Evolutionary conservation across 2,329 filamentous ascomycete genomes (phyloP).

Genomic region (Fusarium haematococcum): DNA sequence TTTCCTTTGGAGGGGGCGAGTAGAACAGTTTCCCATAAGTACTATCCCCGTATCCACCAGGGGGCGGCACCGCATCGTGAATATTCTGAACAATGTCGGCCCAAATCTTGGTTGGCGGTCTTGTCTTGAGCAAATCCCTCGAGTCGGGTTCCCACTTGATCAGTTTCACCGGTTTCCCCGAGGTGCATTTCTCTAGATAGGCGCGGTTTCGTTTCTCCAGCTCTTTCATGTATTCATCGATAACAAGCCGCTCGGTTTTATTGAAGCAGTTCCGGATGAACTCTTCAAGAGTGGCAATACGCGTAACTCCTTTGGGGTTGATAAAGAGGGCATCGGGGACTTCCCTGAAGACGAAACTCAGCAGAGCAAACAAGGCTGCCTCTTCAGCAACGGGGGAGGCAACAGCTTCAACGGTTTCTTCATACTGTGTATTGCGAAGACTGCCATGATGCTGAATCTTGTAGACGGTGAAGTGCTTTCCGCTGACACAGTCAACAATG

Average conservation of each 20-base stretch:
- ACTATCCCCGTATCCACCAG: no score
- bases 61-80: no score
- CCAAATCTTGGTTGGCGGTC: not conserved
- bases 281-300: not conserved
- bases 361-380: not conserved
- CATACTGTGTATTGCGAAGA: not conserved
- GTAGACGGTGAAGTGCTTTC: not conserved
- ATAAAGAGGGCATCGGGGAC: not conserved
- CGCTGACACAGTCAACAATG: not conserved
- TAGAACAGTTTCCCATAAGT: not conserved
- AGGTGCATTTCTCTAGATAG: not conserved
- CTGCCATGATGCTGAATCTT: not conserved
- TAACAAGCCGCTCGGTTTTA: not conserved
- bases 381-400: not conserved
- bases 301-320: not conserved
- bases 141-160: no score
- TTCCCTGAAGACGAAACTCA: not conserved
- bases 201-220: not conserved
- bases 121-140: no score
- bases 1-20: not conserved
- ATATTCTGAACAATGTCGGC: not conserved
- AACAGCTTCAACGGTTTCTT: not conserved
- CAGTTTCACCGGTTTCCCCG: no score
- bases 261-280: not conserved
- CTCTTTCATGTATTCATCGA: not conserved